A percentile compares a stretch with the other conserved stretches of the same genome.
These are phyloP conservation scores for Cicer bijugum DNA, from an alignment of 306 rosid genomes.

Conservation along the genomic window DNA sequence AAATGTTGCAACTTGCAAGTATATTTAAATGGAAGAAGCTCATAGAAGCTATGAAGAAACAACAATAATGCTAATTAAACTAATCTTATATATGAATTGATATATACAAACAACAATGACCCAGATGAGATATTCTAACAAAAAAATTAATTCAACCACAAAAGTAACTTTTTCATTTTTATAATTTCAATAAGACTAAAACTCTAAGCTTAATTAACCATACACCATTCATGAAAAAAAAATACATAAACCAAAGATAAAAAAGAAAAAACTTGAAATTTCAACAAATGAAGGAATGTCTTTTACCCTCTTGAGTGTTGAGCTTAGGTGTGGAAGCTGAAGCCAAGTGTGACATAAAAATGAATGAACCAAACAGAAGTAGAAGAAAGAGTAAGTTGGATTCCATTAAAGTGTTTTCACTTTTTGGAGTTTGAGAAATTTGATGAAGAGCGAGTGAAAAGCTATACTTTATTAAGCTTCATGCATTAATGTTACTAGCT, in stretches of 20 bases:
- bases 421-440: not conserved
- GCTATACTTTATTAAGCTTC: not conserved
- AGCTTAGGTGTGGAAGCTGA: slow-evolving; percentile 65
- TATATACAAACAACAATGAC: slow-evolving; percentile 17
- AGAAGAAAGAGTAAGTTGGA: slow-evolving; percentile 40
- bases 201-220: too few relatives aligned
- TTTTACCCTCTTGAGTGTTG: slow-evolving; percentile 2
- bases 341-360: slow-evolving; percentile 48
- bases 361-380: slow-evolving; percentile 46
- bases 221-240: too few relatives aligned
- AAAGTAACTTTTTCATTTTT: not conserved
- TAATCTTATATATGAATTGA: slow-evolving; percentile 36
- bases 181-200: not conserved
- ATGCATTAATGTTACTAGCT: not conserved
- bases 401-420: slow-evolving; percentile 48
- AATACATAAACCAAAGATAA: not conserved
- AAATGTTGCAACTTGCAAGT: too few relatives aligned
- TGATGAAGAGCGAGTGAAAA: not conserved
- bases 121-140: slow-evolving; percentile 25
- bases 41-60: too few relatives aligned
- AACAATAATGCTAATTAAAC: not conserved
- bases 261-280: not conserved
- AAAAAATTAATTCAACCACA: not conserved
- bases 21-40: not conserved
- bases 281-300: not conserved